phyloP scores from a whole-genome alignment of 2,329 filamentous ascomycete genomes.

The Clarireedia paspali region DNA sequence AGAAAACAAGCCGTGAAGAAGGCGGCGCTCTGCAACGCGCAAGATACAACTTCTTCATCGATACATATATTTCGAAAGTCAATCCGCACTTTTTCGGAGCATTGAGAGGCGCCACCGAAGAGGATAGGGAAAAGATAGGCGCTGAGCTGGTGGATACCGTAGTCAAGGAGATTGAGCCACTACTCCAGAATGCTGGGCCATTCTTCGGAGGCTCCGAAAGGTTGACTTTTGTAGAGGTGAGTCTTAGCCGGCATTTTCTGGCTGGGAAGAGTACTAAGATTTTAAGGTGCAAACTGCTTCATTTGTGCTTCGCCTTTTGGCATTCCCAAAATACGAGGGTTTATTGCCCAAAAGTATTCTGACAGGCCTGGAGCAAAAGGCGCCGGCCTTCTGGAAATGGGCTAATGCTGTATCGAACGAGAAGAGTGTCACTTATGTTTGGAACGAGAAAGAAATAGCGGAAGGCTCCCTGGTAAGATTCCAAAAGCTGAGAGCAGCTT shows the following conservation, averaged over 20 bases:
- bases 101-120: slow-evolving; percentile 33
- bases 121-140: slow-evolving; percentile 42
- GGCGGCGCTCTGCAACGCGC: slow-evolving; percentile 56
- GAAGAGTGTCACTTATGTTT: slow-evolving; percentile 59
- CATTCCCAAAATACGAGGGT: slow-evolving; percentile 43
- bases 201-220: slow-evolving; percentile 58
- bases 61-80: slow-evolving; percentile 60
- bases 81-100: slow-evolving; percentile 40
- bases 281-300: slow-evolving; percentile 53
- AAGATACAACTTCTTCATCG: slow-evolving; percentile 62
- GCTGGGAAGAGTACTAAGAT: not conserved
- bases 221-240: slow-evolving; percentile 68
- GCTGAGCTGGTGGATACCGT: slow-evolving; percentile 47
- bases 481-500: slow-evolving; percentile 2
- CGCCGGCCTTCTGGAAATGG: slow-evolving; percentile 66
- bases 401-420: slow-evolving; percentile 50
- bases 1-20: slow-evolving; percentile 45
- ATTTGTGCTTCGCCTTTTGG: slow-evolving; percentile 55
- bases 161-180: slow-evolving; percentile 65
- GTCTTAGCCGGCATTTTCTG: slow-evolving; percentile 11
- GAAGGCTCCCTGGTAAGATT: slow-evolving; percentile 35
- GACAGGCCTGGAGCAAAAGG: slow-evolving; percentile 39
- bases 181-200: slow-evolving; percentile 48
- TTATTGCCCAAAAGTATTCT: slow-evolving; percentile 44
- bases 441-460: slow-evolving; percentile 43